Evolutionary conservation across 192 early-diverging fungal species (phyloP), one percentile per base, ranked within the genome.

Genomic region (Radiomyces spectabilis): DNA sequence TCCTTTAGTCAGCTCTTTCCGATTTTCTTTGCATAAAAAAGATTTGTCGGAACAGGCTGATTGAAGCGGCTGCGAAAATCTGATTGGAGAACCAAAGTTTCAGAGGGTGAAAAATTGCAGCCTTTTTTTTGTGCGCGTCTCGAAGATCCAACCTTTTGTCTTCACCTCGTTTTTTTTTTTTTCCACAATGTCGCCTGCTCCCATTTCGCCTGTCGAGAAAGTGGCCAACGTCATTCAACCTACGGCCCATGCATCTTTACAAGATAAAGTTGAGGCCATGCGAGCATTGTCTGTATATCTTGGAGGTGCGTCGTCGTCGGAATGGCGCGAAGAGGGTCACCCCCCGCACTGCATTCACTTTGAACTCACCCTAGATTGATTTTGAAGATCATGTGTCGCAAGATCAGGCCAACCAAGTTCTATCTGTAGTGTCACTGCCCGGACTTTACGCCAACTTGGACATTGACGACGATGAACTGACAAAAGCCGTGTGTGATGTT

Each of bases 401-500:
- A 26, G 46, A 33, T 26, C 19, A 21, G 34, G 24, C 43, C 19
- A n/a, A 4, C 37, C 24, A 55, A 35, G 46, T 48, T 4, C 37
- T 55, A 15, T 39, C 41, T 32, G 47, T 44, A 35, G 32, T 73
- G n/a, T 54, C 67, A 16, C 18, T 69, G 1, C 25, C 45, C 13
- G 29, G 21, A 19, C 33, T 69, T 19, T 69, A 50, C 12, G 31
- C 26, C 7, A 44, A 40, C n/a, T 54, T 64, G 6, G 22, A 32
- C 3, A 24, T 31, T 41, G 25, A 51, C 15, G 39, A 58, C 10
- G 55, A 63, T 10, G 30, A 37, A 31, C 24, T 58, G 10, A 47
- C 56, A 25, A 30, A 27, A 2, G 56, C 41, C 7, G 7, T 54
- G 19, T 63, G 69, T 50, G 61, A 51, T 27, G 26, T 68, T 31